Evolutionary conservation across 2,329 filamentous ascomycete species (phyloP), one percentile per base, ranked within the genome.

Genomic region (Didymella exigua): DNA sequence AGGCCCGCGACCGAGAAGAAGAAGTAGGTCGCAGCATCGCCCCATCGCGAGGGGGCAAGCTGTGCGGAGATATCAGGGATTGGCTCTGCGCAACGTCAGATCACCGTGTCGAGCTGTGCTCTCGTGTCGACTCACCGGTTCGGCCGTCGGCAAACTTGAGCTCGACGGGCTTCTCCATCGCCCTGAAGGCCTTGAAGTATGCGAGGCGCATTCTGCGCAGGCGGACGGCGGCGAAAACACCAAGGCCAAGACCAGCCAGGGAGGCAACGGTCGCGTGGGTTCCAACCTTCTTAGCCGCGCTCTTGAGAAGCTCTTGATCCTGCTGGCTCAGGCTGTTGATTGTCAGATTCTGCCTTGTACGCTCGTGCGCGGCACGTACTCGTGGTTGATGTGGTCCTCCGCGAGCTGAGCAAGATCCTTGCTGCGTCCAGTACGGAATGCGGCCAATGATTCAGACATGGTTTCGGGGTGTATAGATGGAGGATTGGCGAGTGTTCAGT

Each of bases 131-230:
- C 65, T 21, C 69, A 85, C 84, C 81, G 45, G 80, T 81, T 16
- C 85, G 77, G 0, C 87, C 87, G 60, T 83, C 81, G 0, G 83
- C 81, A 69, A 89, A 89, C 13, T 82, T 75, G 5, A 89, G 80
- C 48, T 85, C 79, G 0, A 81, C 83, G 0, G 87, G 87, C 69
- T 83, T 84, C 67, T 89, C 84, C 46, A 80, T 75, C 0, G 85
- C 80, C 18, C 81, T 79, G 74, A 89, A 85, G 6, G 84, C 82
- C 37, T 81, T 79, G 76, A 88, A 89, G 71, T 87, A 81, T n/a
- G 80, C 77, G 27, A 77, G 73, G 40, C 87, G 81, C 56, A 82
- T 79, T 33, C 74, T 74, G 33, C 87, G 79, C 10, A 89, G 69
- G 9, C 85, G 78, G 60, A 81, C 81, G 3, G 86, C 86, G 37